Conservation (phyloP, 345 rosid species). For the Salix koriyanagi region DNA sequence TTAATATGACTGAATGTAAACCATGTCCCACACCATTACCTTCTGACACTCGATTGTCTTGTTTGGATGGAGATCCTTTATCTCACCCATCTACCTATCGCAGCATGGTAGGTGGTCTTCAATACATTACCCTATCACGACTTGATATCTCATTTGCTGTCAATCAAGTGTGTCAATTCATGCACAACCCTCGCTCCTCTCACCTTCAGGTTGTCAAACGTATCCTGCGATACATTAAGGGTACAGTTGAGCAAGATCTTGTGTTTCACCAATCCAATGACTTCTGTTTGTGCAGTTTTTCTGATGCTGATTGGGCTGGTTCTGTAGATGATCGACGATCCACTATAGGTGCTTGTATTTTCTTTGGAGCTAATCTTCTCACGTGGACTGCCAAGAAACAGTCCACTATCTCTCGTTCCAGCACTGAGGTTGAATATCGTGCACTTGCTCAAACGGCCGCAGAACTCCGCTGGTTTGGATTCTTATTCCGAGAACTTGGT, state of each 20-base stretch:
- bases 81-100: background rate
- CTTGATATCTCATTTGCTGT: background rate
- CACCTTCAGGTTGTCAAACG: background rate
- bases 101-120: background rate
- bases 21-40: background rate
- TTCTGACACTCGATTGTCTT: background rate
- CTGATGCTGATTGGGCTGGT: background rate
- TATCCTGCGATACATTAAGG: background rate
- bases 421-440: background rate
- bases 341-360: background rate
- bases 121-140: accelerated
- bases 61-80: too few species aligned
- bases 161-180: background rate
- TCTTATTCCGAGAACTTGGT: too few species aligned
- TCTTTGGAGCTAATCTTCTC: background rate
- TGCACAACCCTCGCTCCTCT: background rate
- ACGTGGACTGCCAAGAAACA: background rate
- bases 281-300: too few species aligned
- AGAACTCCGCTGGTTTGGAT: too few species aligned
- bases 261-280: background rate
- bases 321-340: background rate
- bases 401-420: background rate
- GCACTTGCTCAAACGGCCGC: background rate
- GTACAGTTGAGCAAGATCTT: background rate
- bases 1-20: background rate